A percentile compares a stretch with the other conserved stretches of the same genome.
Evolutionary conservation across 2,329 filamentous ascomycete species (phyloP).

Genomic region (Ophiostoma perfectum): DNA sequence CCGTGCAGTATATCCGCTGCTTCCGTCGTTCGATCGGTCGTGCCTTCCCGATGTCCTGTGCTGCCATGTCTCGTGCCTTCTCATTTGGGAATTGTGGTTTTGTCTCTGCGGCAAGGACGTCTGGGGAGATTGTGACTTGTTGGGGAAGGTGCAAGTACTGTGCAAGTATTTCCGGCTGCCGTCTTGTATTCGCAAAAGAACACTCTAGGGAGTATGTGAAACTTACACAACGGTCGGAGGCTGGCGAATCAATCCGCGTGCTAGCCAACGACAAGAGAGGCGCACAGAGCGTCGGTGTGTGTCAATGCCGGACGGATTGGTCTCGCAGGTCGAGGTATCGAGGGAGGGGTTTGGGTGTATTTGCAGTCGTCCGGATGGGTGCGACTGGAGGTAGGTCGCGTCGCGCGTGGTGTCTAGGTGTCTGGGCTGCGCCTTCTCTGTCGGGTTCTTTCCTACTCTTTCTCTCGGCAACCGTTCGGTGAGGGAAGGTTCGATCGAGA

Average conservation of each 20-base stretch:
- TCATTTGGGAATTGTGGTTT: slow-evolving; percentile 1
- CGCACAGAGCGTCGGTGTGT: neutral
- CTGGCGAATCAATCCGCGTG: slow-evolving; percentile 24
- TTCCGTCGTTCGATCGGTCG: slow-evolving; percentile 1
- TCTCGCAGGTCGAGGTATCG: neutral
- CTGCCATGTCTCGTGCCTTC: neutral
- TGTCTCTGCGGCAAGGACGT: neutral
- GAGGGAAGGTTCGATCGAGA: neutral
- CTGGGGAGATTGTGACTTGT: neutral
- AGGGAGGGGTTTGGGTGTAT: neutral
- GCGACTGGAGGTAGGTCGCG: neutral
- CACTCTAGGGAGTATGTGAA: neutral
- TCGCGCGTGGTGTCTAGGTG: neutral
- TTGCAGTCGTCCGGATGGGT: neutral
- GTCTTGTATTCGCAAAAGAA: too few species aligned
- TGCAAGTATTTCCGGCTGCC: too few species aligned
- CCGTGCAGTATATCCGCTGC: neutral
- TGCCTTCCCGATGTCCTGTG: neutral
- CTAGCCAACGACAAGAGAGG: slow-evolving; percentile 15
- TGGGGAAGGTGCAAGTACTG: neutral
- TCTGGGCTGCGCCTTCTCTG: neutral
- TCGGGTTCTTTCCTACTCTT: neutral
- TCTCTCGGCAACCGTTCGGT: slow-evolving; percentile 4
- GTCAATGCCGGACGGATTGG: neutral
- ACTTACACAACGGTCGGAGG: slow-evolving; percentile 22